Evolutionary conservation across 1,284 basidiomycete genomes (phyloP).

Genomic region (Apiotrichum siamense): DNA sequence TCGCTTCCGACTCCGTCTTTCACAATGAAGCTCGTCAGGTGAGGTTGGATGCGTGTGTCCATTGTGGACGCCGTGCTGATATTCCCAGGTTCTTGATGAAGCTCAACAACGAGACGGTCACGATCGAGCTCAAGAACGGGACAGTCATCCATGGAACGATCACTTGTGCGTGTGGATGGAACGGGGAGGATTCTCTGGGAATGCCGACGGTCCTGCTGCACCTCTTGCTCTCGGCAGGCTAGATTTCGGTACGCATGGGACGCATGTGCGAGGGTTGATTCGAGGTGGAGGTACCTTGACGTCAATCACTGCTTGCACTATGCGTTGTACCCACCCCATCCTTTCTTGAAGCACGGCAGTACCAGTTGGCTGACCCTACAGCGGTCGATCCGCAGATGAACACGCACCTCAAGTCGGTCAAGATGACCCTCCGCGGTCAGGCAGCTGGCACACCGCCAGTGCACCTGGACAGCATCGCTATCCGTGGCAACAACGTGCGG

Average conservation of each 20-base stretch:
- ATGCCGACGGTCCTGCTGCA: too few species aligned
- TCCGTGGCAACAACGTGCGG: constrained; percentile 84
- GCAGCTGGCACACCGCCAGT: constrained; percentile 49
- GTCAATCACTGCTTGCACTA: too few species aligned
- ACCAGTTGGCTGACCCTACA: constrained; percentile 36
- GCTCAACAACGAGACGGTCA: constrained; percentile 98
- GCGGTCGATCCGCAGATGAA: constrained; percentile 97
- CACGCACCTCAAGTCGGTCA: constrained; percentile 93
- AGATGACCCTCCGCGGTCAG: constrained; percentile 78
- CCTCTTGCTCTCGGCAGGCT: too few species aligned
- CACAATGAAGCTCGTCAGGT: constrained; percentile 52
- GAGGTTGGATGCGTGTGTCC: constrained; percentile 3
- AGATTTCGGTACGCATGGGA: too few species aligned
- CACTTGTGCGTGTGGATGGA: constrained; percentile 60
- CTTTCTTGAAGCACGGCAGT: not conserved
- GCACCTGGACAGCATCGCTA: constrained; percentile 77
- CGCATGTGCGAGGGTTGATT: too few species aligned
- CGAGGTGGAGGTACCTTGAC: too few species aligned
- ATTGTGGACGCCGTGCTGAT: not conserved
- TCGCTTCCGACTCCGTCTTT: constrained; percentile 37
- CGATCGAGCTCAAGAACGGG: constrained; percentile 97
- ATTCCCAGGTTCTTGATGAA: constrained; percentile 92
- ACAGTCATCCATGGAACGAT: constrained; percentile 94
- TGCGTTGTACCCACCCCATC: not conserved
- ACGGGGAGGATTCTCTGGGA: not conserved